phyloP scores from a whole-genome alignment of 441 rosid species.

The Viola pubescens region DNA sequence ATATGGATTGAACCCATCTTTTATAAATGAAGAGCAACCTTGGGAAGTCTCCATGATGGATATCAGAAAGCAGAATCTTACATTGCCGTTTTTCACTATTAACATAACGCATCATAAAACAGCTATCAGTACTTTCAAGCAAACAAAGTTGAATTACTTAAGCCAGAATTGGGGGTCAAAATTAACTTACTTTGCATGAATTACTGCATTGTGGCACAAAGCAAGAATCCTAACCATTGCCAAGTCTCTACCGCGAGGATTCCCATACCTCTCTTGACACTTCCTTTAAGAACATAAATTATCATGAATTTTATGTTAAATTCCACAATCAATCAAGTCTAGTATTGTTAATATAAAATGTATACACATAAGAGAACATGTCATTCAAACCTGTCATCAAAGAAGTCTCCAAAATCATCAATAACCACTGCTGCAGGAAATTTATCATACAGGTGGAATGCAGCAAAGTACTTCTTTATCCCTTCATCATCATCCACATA shows the following conservation, averaged over 20 bases:
- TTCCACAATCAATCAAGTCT: neutral
- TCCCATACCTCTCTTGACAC: slow-evolving; percentile 50
- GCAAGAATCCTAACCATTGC: slow-evolving; percentile 74
- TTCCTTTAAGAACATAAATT: slow-evolving; percentile 21
- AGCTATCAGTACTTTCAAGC: neutral
- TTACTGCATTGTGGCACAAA: slow-evolving; percentile 58
- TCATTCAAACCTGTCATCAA: slow-evolving; percentile 40
- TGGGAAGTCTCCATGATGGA: slow-evolving; percentile 60
- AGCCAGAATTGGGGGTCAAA: neutral
- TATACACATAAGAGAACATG: neutral
- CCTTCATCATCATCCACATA: slow-evolving; percentile 77
- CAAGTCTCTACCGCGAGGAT: slow-evolving; percentile 75
- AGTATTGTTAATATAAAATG: too few relatives aligned
- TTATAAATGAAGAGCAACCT: slow-evolving; percentile 66
- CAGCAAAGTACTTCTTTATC: slow-evolving; percentile 71
- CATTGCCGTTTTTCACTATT: slow-evolving; percentile 42
- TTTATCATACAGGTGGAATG: slow-evolving; percentile 60
- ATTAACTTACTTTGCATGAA: slow-evolving; percentile 51
- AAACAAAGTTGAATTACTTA: neutral
- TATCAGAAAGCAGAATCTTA: slow-evolving; percentile 59
- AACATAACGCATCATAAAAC: neutral
- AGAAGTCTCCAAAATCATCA: slow-evolving; percentile 78
- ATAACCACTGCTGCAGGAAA: slow-evolving; percentile 43
- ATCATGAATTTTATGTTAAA: neutral
- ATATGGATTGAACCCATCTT: slow-evolving; percentile 59